phyloP scores from a whole-genome alignment of 2,329 filamentous ascomycete species.

The Aspergillus intermedius region DNA sequence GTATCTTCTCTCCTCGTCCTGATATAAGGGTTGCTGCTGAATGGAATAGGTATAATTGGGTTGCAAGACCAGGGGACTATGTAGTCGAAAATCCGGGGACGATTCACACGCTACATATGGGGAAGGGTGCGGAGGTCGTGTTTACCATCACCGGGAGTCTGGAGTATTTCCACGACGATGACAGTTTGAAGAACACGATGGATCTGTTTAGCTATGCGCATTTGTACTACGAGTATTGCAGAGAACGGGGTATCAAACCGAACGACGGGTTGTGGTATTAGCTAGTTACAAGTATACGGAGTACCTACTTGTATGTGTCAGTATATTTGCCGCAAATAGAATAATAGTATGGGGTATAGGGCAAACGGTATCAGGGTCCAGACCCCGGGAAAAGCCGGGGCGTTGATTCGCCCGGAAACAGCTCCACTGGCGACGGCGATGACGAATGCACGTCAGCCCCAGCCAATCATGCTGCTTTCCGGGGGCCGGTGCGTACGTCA shows the following conservation, averaged over 20 bases:
- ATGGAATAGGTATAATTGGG: conserved; percentile 14
- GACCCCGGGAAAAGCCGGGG: not conserved
- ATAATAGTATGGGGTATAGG: too few species aligned
- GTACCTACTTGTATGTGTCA: too few species aligned
- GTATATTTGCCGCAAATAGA: too few species aligned
- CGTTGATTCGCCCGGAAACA: not conserved
- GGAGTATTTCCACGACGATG: conserved; percentile 18
- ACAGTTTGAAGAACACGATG: conserved; percentile 17
- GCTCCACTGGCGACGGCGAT: not conserved
- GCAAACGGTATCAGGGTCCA: not conserved
- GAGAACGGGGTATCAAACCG: conserved; percentile 10
- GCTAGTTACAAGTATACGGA: too few species aligned
- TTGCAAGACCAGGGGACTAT: conserved; percentile 15
- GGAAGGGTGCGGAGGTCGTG: conserved; percentile 12
- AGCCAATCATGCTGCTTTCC: not conserved
- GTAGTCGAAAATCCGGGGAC: conserved; percentile 18
- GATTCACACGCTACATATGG: conserved; percentile 19
- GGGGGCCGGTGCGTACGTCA: too few species aligned
- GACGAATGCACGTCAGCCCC: not conserved
- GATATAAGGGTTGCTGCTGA: not conserved
- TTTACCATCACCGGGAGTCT: conserved; percentile 13
- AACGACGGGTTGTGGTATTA: conserved; percentile 9
- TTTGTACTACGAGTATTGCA: conserved; percentile 17
- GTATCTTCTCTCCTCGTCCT: conserved; percentile 4
- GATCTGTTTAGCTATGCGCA: conserved; percentile 17